Evolutionary conservation across 306 rosid genomes (phyloP), one percentile per base, ranked within the genome.

Genomic region (Fragaria nilgerrensis): DNA sequence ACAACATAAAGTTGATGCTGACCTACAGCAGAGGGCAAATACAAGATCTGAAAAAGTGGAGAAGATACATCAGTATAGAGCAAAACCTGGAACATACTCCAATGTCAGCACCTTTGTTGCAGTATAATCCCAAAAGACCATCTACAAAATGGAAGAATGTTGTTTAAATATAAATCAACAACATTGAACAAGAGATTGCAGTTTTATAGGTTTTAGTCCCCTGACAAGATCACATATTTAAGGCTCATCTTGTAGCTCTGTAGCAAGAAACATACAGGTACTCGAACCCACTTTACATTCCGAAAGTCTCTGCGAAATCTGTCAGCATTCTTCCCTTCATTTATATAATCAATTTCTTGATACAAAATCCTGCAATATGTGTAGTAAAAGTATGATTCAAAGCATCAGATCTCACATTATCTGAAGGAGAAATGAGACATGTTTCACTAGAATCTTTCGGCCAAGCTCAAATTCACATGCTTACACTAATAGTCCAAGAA

Each of bases 61-160:
- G 76, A 34, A 20, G 65, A 47, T 36, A 74, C 47, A 64, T 36
- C 70, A 80, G 89, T 74, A 71, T 68, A 81, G 90, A 79, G 74
- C 50, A 82, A 75, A 87, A 94, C 98, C 98, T 94, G 98, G 98
- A 67, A 87, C 93, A 79, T 94, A 94, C 83, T 94, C 98, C 91
- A 94, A 85, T 53, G 97, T 89, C 91, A 94, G 79, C 77, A 89
- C 97, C 84, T 94, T 94, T 39, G 44, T 20, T 64, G 97, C 96
- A 64, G 98, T 94, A 50, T 94, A 94, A 82, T 94, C 98, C 98
- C 98, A 94, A 83, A 71, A 92, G 70, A 94, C 93, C 75, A 79
- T 86, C 98, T 94, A 82, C 80, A 85, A 79, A 15, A 55, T 27
- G 77, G 14, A 81, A 80, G 73, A 62, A 43, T 32, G 64, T 68